Conservation (phyloP, 2,329 filamentous ascomycete genomes). For the Diaporthe ampelina region DNA sequence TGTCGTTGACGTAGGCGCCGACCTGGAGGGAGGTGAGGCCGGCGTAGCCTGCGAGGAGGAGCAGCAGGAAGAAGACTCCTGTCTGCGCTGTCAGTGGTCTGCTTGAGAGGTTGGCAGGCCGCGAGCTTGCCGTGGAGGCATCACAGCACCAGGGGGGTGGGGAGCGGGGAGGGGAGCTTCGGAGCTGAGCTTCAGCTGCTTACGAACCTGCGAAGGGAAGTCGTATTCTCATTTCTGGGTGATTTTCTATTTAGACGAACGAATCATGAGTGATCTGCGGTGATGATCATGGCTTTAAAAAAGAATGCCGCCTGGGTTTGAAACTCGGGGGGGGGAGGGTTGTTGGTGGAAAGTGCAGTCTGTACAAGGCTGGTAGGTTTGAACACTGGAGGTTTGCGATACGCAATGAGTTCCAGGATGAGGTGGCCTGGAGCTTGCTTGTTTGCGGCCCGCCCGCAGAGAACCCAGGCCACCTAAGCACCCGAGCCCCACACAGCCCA, state of each 20-base stretch:
- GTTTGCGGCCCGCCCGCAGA: background rate
- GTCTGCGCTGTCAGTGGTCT: conserved; percentile 37
- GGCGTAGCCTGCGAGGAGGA: conserved; percentile 82
- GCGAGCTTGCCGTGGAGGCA: background rate
- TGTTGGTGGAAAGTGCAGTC: background rate
- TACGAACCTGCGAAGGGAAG: conserved; percentile 84
- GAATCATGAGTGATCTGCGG: conserved; percentile 24
- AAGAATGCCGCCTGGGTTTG: no score
- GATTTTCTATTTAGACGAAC: background rate
- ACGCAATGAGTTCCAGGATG: conserved; percentile 28
- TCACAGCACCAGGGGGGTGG: background rate
- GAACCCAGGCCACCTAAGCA: conserved; percentile 2
- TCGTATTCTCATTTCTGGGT: conserved; percentile 80
- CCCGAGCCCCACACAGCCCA: conserved; percentile 23
- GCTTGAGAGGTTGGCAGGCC: background rate
- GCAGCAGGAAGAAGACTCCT: conserved; percentile 79
- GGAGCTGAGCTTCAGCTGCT: conserved; percentile 51
- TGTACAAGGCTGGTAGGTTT: background rate
- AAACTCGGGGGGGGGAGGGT: background rate
- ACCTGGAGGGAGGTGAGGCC: conserved; percentile 79
- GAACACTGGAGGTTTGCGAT: conserved; percentile 21
- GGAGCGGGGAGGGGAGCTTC: conserved; percentile 11
- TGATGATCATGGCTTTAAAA: conserved; percentile 15
- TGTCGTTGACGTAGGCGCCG: conserved; percentile 81
- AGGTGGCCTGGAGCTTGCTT: conserved; percentile 36